phyloP scores from a whole-genome alignment of 331 rosid species.

The Spiraea crenata region DNA sequence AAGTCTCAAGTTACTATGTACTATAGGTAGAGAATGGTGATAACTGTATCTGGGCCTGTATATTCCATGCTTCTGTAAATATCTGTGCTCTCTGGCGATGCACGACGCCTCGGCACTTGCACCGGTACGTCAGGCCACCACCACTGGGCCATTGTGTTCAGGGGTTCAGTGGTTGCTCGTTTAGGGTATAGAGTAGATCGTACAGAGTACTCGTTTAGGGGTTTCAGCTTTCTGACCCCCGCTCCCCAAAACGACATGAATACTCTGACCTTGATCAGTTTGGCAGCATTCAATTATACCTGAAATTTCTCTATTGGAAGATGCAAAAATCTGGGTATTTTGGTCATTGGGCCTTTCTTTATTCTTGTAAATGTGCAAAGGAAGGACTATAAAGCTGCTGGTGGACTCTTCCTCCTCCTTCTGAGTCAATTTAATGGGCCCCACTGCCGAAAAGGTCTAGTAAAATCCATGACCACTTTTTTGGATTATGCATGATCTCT shows the following conservation, averaged over 20 bases:
- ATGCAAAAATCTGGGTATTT: conserved; percentile 25
- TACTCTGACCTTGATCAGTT: conserved; percentile 4
- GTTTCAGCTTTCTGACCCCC: neutral
- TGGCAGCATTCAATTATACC: conserved; percentile 17
- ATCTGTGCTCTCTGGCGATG: neutral
- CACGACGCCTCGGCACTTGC: conserved; percentile 20
- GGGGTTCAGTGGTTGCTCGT: no score
- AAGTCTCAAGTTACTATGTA: neutral
- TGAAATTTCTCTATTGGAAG: conserved; percentile 22
- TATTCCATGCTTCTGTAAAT: neutral
- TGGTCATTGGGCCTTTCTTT: conserved; percentile 12
- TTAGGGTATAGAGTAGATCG: neutral
- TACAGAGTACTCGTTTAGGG: neutral
- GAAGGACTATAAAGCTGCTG: neutral
- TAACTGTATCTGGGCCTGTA: neutral
- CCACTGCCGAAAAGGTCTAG: neutral
- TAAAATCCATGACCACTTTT: neutral
- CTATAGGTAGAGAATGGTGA: neutral
- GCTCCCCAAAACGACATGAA: conserved; percentile 10
- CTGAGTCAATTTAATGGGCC: neutral
- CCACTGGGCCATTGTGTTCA: no score
- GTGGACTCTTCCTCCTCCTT: neutral
- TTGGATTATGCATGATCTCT: no score
- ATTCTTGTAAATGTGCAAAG: neutral
- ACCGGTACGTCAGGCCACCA: neutral